Evolutionary conservation across 495 filamentous ascomycete genomes (phyloP).

Genomic region (Rostrohypoxylon terebratum): DNA sequence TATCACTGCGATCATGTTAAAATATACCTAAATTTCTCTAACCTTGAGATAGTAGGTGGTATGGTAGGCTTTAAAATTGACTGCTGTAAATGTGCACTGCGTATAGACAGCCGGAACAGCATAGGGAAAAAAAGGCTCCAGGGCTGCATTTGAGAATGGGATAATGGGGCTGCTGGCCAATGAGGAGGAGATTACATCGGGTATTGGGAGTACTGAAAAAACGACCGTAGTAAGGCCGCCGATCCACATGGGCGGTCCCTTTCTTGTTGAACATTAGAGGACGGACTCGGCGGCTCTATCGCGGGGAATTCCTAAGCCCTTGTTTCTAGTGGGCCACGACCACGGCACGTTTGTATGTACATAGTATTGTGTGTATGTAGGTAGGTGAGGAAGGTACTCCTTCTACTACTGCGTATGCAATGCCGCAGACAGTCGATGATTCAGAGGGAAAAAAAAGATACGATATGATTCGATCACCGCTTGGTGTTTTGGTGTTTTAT

Average conservation of each 20-base stretch:
- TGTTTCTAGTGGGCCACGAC: slow-evolving; percentile 39
- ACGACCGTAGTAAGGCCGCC: slow-evolving; percentile 50
- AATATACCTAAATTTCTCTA: slow-evolving; percentile 3
- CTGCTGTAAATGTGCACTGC: slow-evolving; percentile 23
- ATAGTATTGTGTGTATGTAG: no score
- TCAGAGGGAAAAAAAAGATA: neutral
- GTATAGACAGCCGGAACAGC: slow-evolving; percentile 8
- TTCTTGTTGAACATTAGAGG: slow-evolving; percentile 25
- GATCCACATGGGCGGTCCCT: slow-evolving; percentile 45
- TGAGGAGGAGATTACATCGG: slow-evolving; percentile 34
- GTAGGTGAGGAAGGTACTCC: slow-evolving; percentile 22
- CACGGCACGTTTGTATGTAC: slow-evolving; percentile 19
- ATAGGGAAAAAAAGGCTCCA: neutral
- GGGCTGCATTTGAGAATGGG: slow-evolving; percentile 25
- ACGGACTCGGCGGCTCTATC: slow-evolving; percentile 49
- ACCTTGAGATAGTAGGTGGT: slow-evolving; percentile 8
- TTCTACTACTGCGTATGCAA: slow-evolving; percentile 11
- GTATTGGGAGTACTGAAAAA: slow-evolving; percentile 42
- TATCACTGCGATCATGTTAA: neutral
- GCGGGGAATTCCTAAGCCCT: slow-evolving; percentile 48
- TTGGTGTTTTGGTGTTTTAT: slow-evolving; percentile 22
- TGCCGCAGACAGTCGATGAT: neutral
- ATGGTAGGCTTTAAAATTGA: slow-evolving; percentile 8
- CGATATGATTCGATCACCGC: slow-evolving; percentile 31
- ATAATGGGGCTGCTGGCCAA: slow-evolving; percentile 38